phyloP scores from a whole-genome alignment of 2,329 filamentous ascomycete genomes.

The Penicillium psychrosexuale region DNA sequence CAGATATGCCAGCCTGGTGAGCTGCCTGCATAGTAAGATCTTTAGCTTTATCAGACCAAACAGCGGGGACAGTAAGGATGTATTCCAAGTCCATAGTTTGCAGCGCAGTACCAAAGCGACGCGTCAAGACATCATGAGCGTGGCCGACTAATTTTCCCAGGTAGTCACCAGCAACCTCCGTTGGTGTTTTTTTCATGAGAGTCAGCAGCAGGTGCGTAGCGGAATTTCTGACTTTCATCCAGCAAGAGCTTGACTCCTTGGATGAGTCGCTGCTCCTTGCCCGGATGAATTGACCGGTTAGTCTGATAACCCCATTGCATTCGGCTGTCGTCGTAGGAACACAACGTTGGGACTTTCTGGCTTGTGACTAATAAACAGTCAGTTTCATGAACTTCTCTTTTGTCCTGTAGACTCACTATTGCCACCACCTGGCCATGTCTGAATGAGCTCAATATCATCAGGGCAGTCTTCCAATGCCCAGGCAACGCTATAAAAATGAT shows the following conservation, averaged over 20 bases:
- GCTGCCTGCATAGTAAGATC: conserved; percentile 27
- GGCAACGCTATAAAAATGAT: conserved; percentile 13
- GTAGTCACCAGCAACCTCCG: conserved; percentile 12
- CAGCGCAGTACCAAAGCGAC: conserved; percentile 9
- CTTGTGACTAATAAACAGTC: conserved; percentile 9
- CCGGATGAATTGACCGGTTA: conserved; percentile 4
- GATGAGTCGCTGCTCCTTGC: conserved; percentile 18
- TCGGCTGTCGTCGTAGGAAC: conserved; percentile 6
- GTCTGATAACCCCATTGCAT: conserved; percentile 27
- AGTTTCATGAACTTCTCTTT: background rate
- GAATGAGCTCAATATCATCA: conserved; percentile 21
- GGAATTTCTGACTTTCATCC: conserved; percentile 4
- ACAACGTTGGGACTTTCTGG: conserved; percentile 21
- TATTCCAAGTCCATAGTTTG: conserved; percentile 21
- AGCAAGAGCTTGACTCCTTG: conserved; percentile 25
- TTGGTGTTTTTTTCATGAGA: background rate
- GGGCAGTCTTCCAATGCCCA: conserved; percentile 17
- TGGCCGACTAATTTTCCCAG: conserved; percentile 6
- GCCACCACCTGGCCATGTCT: conserved; percentile 26
- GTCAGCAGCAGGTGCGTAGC: conserved; percentile 7
- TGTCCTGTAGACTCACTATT: conserved; percentile 15
- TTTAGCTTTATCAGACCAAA: conserved; percentile 37
- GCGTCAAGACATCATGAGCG: conserved; percentile 1
- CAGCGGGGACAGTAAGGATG: conserved; percentile 31
- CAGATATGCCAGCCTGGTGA: conserved; percentile 12